Evolutionary conservation across 176 grass and related monocot genomes (phyloP), one percentile per base, ranked within the genome.

Genomic region (Typha latifolia): DNA sequence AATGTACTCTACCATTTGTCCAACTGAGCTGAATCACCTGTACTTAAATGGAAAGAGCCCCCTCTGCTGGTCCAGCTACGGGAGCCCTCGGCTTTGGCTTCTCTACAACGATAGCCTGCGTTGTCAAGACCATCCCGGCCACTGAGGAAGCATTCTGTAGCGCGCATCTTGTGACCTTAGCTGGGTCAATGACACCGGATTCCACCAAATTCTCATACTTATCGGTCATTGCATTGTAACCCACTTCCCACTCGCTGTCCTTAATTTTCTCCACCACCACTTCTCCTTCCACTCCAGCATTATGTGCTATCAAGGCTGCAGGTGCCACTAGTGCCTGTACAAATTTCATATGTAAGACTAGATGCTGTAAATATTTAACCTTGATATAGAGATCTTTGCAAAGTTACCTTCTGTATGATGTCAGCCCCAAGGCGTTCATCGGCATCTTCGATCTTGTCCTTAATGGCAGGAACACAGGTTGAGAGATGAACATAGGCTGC

Each of bases 401-500:
- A 29, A n/a, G 51, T 37, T 91, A 96, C 91, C 77, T 96, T 96
- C 47, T 91, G 91, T 52, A 96, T 78, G 24, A 96, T 91, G 77
- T 96, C 91, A 70, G 91, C 91, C 67, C 91, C 91, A 26, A 96
- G 84, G 61, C 84, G 76, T 63, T 96, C 91, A 50, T 96, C 87
- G 14, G 87, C 83, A 61, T 91, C 83, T 2, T 95, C 87, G 29
- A 96, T n/a, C 67, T 72, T 96, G 19, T 90, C 91, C 77, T 91
- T 96, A 63, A 96, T 96, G 19, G 82, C 79, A 0, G 87, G 79
- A 66, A 96, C 79, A 19, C 66, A 76, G 18, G 73, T 91, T 4
- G 91, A 96, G 3, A 96, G 91, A 50, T 96, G 91, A 49, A 96
- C 84, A 75, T 81, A 87, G 3, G 91, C 91, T 0, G 91, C 81